Conservation (phyloP, 2,329 filamentous ascomycete genomes). For the Fusarium verrucosum region DNA sequence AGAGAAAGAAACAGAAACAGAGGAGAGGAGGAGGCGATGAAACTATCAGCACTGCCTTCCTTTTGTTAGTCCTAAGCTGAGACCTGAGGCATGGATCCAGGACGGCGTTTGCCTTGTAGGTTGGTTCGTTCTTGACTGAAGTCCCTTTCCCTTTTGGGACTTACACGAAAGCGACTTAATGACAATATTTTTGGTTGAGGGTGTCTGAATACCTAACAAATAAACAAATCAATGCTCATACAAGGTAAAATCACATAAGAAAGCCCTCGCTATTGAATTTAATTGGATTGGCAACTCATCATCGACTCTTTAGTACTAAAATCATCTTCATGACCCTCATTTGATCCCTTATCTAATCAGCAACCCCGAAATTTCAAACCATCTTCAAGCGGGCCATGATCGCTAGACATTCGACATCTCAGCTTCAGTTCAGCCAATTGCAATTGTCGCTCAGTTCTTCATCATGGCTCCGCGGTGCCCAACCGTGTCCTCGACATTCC, state of each 20-base stretch:
- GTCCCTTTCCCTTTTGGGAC: conserved; percentile 41
- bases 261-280: neutral
- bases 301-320: neutral
- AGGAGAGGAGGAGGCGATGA: neutral
- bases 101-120: neutral
- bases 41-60: conserved; percentile 12
- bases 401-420: conserved; percentile 7
- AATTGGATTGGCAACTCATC: neutral
- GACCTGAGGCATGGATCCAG: conserved; percentile 39
- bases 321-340: neutral
- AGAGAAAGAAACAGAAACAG: neutral
- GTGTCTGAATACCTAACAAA: neutral
- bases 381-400: conserved; percentile 9
- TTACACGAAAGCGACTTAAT: conserved; percentile 12
- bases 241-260: too few species aligned
- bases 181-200: neutral
- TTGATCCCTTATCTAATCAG: conserved; percentile 38
- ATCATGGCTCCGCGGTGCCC: conserved; percentile 46
- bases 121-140: conserved; percentile 24
- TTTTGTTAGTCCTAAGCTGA: conserved; percentile 34
- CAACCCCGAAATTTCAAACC: conserved; percentile 23
- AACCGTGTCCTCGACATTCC: conserved; percentile 38
- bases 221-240: neutral
- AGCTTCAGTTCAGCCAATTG: neutral
- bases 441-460: conserved; percentile 7